Evolutionary conservation across 176 grass and related monocot genomes (phyloP).

Genomic region (Stipa capillata): DNA sequence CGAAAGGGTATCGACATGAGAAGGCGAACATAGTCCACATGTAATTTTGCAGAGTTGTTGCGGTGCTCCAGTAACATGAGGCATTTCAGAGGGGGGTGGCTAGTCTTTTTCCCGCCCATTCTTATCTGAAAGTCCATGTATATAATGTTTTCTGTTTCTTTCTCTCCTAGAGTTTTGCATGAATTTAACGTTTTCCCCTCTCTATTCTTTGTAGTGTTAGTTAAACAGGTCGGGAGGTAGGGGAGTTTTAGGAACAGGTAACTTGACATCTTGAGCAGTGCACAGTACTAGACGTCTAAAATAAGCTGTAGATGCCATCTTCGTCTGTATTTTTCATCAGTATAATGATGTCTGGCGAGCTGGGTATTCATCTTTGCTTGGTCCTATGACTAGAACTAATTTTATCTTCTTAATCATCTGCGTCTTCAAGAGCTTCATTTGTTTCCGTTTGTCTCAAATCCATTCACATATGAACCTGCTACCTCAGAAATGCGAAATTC

Average conservation of each 20-base stretch:
- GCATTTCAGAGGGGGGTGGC: slow-evolving; percentile 18
- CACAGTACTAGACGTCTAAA: slow-evolving; percentile 14
- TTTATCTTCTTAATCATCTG: not conserved
- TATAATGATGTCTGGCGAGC: slow-evolving; percentile 22
- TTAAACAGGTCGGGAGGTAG: slow-evolving; percentile 9
- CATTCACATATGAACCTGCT: no score
- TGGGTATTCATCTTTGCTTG: slow-evolving; percentile 9
- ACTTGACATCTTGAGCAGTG: slow-evolving; percentile 2
- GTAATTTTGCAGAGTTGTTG: slow-evolving; percentile 17
- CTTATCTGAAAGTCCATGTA: slow-evolving; percentile 34
- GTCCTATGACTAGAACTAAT: not conserved
- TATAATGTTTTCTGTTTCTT: slow-evolving; percentile 27
- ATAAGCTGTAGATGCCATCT: slow-evolving; percentile 22
- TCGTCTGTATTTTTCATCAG: slow-evolving; percentile 41
- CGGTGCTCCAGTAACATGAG: not conserved
- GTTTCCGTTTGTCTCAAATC: not conserved
- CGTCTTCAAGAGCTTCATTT: not conserved
- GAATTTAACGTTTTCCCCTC: slow-evolving; percentile 24
- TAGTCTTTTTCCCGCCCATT: slow-evolving; percentile 36
- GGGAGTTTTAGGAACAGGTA: slow-evolving; percentile 4
- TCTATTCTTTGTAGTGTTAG: slow-evolving; percentile 41
- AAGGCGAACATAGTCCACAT: slow-evolving; percentile 32
- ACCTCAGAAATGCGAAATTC: no score
- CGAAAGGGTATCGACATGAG: slow-evolving; percentile 49
- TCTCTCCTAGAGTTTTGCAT: slow-evolving; percentile 41